phyloP scores from a whole-genome alignment of 2,329 filamentous ascomycete genomes.

The Alternaria longipes region DNA sequence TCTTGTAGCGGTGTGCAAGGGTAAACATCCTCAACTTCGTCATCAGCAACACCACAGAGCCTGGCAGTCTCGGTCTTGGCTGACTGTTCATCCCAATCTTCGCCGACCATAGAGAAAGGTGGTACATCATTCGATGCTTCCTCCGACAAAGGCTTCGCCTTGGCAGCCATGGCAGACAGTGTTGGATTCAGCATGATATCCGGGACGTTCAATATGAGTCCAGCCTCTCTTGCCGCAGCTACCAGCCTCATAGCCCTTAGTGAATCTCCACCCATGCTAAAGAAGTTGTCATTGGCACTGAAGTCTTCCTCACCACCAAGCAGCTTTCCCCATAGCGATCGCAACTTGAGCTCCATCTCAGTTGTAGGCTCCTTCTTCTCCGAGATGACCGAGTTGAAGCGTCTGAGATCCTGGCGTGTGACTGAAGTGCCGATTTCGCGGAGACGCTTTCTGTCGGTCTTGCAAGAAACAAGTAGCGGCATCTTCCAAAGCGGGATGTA shows the following conservation, averaged over 20 bases:
- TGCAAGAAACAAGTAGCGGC: constrained; percentile 48
- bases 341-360: constrained; percentile 43
- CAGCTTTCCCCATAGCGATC: constrained; percentile 43
- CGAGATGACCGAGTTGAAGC: constrained; percentile 41
- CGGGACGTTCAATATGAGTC: constrained; percentile 62
- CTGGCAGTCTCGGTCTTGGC: constrained; percentile 51
- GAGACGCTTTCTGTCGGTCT: constrained; percentile 49
- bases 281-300: constrained; percentile 52
- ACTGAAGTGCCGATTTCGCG: constrained; percentile 45
- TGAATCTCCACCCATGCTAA: constrained; percentile 61
- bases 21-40: constrained; percentile 51
- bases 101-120: constrained; percentile 46
- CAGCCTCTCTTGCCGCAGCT: constrained; percentile 60
- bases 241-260: constrained; percentile 66
- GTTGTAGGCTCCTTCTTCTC: constrained; percentile 56
- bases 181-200: constrained; percentile 63
- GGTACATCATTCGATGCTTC: constrained; percentile 34
- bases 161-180: constrained; percentile 58
- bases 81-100: constrained; percentile 39
- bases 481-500: constrained; percentile 50
- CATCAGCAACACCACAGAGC: constrained; percentile 39
- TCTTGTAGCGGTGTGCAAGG: constrained; percentile 56
- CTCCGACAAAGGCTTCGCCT: constrained; percentile 33
- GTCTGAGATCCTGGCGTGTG: constrained; percentile 43
- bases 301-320: constrained; percentile 47